Conservation (phyloP, 805 yeast genomes). For the Wickerhamiella australiensis region DNA sequence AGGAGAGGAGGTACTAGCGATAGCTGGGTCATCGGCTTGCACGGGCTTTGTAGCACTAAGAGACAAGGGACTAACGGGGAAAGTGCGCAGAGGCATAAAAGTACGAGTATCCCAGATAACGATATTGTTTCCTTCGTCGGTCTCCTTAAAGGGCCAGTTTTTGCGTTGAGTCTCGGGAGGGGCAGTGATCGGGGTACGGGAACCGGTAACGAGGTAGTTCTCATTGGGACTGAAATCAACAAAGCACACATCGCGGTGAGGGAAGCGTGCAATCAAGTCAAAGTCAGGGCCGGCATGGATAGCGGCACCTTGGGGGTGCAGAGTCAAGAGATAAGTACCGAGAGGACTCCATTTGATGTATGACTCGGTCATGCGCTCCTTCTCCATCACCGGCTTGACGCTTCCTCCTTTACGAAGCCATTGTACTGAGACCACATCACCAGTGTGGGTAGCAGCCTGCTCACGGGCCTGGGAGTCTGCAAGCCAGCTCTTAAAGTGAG, state of each 20-base stretch:
- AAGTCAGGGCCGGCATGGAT: constrained; percentile 89
- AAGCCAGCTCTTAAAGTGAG: constrained; percentile 82
- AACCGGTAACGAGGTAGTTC: constrained; percentile 76
- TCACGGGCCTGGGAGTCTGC: constrained; percentile 82
- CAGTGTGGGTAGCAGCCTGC: constrained; percentile 70
- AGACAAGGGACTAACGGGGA: constrained; percentile 44
- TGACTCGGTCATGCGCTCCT: constrained; percentile 76
- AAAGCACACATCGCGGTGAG: constrained; percentile 80
- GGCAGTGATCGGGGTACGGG: constrained; percentile 66
- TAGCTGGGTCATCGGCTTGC: constrained; percentile 14
- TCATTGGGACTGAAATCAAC: constrained; percentile 90
- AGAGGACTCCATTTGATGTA: constrained; percentile 85
- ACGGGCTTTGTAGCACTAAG: constrained; percentile 41
- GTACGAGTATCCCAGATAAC: constrained; percentile 86
- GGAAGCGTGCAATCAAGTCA: constrained; percentile 59
- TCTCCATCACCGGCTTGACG: constrained; percentile 66
- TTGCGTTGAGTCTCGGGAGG: constrained; percentile 51
- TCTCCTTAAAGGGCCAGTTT: constrained; percentile 70
- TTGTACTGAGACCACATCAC: constrained; percentile 68
- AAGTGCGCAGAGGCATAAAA: constrained; percentile 75
- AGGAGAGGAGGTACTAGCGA: constrained; percentile 9
- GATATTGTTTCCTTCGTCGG: constrained; percentile 83
- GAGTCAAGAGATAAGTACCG: constrained; percentile 77
- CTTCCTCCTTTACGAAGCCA: constrained; percentile 68
- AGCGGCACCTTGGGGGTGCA: constrained; percentile 90